phyloP scores from a whole-genome alignment of 176 grass and related monocot species.

The Bothriochloa decipiens region DNA sequence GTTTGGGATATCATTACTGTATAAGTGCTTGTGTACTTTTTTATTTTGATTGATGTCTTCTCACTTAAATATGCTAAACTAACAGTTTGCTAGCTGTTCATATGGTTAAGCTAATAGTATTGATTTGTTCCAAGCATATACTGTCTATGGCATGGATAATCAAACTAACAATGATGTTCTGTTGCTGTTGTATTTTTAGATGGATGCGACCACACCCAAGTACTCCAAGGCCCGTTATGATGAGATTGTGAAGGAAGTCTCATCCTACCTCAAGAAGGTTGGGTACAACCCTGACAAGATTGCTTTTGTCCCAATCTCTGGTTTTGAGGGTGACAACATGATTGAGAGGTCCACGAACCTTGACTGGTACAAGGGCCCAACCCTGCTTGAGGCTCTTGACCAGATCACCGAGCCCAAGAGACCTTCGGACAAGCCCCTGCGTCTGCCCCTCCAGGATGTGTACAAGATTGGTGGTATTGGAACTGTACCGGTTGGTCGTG shows the following conservation, averaged over 20 bases:
- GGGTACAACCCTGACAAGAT: background rate
- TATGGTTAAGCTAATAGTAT: no score
- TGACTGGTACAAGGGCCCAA: background rate
- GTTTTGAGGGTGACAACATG: background rate
- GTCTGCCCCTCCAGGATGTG: slow-evolving; percentile 96
- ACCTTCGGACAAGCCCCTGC: slow-evolving; percentile 90
- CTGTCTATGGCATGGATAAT: no score
- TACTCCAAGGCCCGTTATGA: background rate
- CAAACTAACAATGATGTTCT: background rate
- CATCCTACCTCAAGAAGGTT: background rate
- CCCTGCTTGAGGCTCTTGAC: slow-evolving; percentile 65
- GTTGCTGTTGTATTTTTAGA: background rate
- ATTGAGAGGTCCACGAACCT: background rate
- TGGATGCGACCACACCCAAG: background rate
- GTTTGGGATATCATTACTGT: no score
- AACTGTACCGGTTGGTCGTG: slow-evolving; percentile 79
- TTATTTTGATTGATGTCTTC: no score
- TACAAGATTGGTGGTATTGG: slow-evolving; percentile 98
- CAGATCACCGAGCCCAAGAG: slow-evolving; percentile 82
- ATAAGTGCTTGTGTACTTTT: no score
- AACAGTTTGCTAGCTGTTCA: no score
- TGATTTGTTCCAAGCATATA: no score
- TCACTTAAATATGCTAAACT: no score
- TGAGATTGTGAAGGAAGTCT: background rate
- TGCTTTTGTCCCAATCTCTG: background rate